Percentiles rank a stretch among this genome's conserved stretches.
Evolutionary conservation across 176 grass and related monocot genomes (phyloP).

Genomic region (Aegilops umbellulata): DNA sequence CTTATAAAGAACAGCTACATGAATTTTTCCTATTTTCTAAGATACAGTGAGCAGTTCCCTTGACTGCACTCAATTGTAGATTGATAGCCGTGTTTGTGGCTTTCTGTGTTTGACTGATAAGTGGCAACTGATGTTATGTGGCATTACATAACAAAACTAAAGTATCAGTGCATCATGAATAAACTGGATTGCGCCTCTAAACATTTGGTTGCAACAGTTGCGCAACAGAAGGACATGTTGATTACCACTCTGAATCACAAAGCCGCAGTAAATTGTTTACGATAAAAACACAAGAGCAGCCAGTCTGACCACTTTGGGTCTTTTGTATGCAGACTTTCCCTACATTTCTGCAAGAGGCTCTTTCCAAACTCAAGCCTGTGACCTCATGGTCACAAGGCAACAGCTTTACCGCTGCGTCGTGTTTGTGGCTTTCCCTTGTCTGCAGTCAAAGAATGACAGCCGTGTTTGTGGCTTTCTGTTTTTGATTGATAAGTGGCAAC

Average conservation of each 20-base stretch:
- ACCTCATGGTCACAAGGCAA: no score
- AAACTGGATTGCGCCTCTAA: not conserved
- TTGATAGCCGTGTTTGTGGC: not conserved
- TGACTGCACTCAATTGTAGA: not conserved
- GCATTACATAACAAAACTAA: not conserved
- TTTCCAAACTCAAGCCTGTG: no score
- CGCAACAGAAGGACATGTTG: not conserved
- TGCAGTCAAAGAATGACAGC: not conserved
- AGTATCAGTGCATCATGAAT: not conserved
- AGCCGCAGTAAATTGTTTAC: not conserved
- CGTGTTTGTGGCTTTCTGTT: not conserved
- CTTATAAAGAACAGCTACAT: not conserved
- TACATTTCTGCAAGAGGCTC: no score
- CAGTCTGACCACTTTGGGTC: not conserved
- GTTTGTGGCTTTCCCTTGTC: not conserved
- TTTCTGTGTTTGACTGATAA: conserved; percentile 7
- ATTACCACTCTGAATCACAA: not conserved
- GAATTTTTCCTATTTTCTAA: not conserved
- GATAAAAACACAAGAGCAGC: not conserved
- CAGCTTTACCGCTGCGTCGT: no score
- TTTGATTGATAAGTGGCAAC: conserved; percentile 13
- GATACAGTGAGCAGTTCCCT: not conserved
- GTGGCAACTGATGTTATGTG: not conserved
- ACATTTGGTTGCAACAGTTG: not conserved
- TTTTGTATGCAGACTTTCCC: no score